Percentiles rank a stretch among this genome's conserved stretches.
phyloP scores from a whole-genome alignment of 176 grass and related monocot genomes.

The Coix lacrymajobi region DNA sequence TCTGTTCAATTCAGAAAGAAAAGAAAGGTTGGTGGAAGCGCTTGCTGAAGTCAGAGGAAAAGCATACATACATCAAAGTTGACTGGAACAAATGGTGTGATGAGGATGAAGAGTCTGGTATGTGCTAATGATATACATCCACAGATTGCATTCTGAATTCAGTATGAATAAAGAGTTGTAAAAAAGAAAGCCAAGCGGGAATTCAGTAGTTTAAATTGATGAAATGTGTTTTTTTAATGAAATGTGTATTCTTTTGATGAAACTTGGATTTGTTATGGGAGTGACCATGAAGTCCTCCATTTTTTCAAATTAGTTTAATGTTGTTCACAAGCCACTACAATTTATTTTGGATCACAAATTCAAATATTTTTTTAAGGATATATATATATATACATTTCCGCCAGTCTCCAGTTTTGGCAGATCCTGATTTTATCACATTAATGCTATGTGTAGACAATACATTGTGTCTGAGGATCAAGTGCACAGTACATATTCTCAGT shows the following conservation, averaged over 20 bases:
- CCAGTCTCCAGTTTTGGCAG: background rate
- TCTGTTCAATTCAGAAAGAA: slow-evolving; percentile 84
- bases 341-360: background rate
- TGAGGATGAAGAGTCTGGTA: slow-evolving; percentile 94
- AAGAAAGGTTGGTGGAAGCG: slow-evolving; percentile 94
- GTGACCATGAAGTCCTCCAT: background rate
- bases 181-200: background rate
- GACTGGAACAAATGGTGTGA: slow-evolving; percentile 99
- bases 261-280: background rate
- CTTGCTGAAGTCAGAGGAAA: slow-evolving; percentile 84
- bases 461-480: background rate
- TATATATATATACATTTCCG: background rate
- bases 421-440: background rate
- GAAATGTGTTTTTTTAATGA: too few relatives aligned
- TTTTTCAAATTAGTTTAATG: background rate
- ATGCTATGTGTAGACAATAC: background rate
- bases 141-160: background rate
- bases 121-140: slow-evolving; percentile 8
- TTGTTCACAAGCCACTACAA: background rate
- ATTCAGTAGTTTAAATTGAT: background rate
- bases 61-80: slow-evolving; percentile 94
- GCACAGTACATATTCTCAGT: background rate
- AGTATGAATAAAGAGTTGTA: background rate
- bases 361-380: background rate
- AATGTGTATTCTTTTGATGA: background rate